phyloP scores from a whole-genome alignment of 306 rosid species.

The Cicer pinnatifidum region DNA sequence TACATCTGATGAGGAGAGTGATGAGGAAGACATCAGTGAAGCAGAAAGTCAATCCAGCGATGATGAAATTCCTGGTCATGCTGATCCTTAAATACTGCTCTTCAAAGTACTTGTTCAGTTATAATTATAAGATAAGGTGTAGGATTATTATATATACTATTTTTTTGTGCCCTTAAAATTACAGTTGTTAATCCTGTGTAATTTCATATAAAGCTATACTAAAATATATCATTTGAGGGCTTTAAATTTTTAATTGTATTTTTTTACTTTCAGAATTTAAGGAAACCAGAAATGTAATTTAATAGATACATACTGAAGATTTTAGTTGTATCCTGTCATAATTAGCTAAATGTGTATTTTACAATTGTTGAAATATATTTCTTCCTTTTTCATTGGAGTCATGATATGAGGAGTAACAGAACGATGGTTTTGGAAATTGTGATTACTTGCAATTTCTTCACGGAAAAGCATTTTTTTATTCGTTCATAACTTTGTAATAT shows the following conservation, averaged over 20 bases:
- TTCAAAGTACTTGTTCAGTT: slow-evolving; percentile 38
- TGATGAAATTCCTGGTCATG: slow-evolving; percentile 86
- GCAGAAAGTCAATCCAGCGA: slow-evolving; percentile 78
- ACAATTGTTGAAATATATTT: neutral
- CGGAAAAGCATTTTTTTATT: neutral
- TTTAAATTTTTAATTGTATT: neutral
- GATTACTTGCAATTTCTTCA: neutral
- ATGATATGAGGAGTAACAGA: neutral
- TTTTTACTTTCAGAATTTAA: neutral
- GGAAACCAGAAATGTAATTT: neutral
- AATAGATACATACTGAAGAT: neutral
- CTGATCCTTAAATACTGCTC: slow-evolving; percentile 61
- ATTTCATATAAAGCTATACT: slow-evolving; percentile 27
- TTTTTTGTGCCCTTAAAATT: slow-evolving; percentile 52
- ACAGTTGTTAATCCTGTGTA: slow-evolving; percentile 42
- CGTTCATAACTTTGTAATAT: neutral
- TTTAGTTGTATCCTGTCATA: neutral
- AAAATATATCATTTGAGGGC: slow-evolving; percentile 2
- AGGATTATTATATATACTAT: slow-evolving; percentile 46
- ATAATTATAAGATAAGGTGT: slow-evolving; percentile 50
- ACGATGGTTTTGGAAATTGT: neutral
- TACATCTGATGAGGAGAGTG: slow-evolving; percentile 73
- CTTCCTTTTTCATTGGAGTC: neutral
- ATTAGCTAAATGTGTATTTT: neutral
- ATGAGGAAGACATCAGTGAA: slow-evolving; percentile 73